Conservation (phyloP, 768 basidiomycete genomes). For the Amanita pallidorosea region DNA sequence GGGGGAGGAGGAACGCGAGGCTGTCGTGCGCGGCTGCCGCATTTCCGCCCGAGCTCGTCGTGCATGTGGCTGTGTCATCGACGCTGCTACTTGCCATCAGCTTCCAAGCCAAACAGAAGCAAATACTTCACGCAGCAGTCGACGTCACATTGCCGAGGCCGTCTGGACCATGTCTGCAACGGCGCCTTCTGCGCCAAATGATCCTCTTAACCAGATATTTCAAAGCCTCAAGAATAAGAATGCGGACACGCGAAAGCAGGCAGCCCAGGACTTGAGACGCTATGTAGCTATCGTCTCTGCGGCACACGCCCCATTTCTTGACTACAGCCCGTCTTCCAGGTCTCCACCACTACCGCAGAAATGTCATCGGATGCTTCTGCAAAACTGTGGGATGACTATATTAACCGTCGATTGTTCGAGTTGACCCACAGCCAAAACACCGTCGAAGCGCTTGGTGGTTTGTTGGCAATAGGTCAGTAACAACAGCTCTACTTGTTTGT, state of each 20-base stretch:
- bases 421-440: conserved; percentile 74
- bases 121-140: conserved; percentile 5
- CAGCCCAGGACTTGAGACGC: conserved; percentile 62
- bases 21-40: not conserved
- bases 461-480: conserved; percentile 73
- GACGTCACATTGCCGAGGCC: conserved; percentile 5
- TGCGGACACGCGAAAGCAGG: conserved; percentile 52
- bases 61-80: conserved; percentile 3
- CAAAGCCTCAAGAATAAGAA: conserved; percentile 52
- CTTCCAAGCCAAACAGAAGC: conserved; percentile 5
- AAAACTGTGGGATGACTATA: conserved; percentile 79
- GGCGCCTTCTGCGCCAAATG: conserved; percentile 44
- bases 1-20: not conserved
- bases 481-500: not conserved
- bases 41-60: not conserved
- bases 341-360: conserved; percentile 62
- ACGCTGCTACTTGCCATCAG: not conserved
- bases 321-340: conserved; percentile 29
- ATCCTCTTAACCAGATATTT: conserved; percentile 59
- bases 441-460: conserved; percentile 75
- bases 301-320: conserved; percentile 7
- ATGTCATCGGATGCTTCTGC: conserved; percentile 74
- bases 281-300: conserved; percentile 41
- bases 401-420: conserved; percentile 71
- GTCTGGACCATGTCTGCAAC: conserved; percentile 47